Percentiles rank a stretch among this genome's conserved stretches.
These are phyloP conservation scores for Caulochytrium protostelioides DNA, from an alignment of 371 early-diverging fungal species.

Conservation along the genomic window DNA sequence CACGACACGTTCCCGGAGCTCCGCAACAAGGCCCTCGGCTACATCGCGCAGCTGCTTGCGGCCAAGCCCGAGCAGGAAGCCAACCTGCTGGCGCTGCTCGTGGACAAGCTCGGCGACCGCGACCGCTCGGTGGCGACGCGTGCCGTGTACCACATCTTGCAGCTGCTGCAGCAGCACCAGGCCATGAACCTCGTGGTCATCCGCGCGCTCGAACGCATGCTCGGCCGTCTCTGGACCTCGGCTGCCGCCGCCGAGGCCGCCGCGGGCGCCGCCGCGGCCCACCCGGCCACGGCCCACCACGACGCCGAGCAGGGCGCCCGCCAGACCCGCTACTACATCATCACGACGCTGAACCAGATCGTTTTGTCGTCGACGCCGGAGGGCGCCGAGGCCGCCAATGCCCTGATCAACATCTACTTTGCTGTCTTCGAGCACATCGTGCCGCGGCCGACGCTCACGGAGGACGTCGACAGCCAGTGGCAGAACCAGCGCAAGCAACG, in stretches of 20 bases:
- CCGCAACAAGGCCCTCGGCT: conserved; percentile 47
- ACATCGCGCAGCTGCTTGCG: conserved; percentile 49
- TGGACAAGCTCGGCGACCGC: conserved; percentile 85
- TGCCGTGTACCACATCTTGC: conserved; percentile 45
- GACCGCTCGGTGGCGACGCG: conserved; percentile 72
- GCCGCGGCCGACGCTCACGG: conserved; percentile 2
- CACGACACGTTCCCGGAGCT: conserved; percentile 68
- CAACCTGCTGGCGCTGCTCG: conserved; percentile 65
- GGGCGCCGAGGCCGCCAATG: conserved; percentile 42
- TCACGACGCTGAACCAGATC: conserved; percentile 76
- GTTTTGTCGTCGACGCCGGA: conserved; percentile 46
- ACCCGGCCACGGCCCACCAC: conserved; percentile 31
- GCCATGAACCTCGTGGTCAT: conserved; percentile 73
- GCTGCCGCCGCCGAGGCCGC: too few relatives aligned
- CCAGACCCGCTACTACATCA: conserved; percentile 66
- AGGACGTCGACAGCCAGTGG: not conserved
- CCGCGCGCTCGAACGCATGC: conserved; percentile 59
- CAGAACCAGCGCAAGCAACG: conserved; percentile 1
- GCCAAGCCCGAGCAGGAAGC: conserved; percentile 88
- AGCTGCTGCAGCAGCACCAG: conserved; percentile 52
- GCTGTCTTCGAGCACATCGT: conserved; percentile 62
- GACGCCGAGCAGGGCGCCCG: too few relatives aligned
- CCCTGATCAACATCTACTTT: conserved; percentile 72
- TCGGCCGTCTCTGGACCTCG: too few relatives aligned
- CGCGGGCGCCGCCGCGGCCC: too few relatives aligned